These are phyloP conservation scores for Blastomyces emzantsi DNA, from an alignment of 2,329 filamentous ascomycete species.

Conservation along the genomic window DNA sequence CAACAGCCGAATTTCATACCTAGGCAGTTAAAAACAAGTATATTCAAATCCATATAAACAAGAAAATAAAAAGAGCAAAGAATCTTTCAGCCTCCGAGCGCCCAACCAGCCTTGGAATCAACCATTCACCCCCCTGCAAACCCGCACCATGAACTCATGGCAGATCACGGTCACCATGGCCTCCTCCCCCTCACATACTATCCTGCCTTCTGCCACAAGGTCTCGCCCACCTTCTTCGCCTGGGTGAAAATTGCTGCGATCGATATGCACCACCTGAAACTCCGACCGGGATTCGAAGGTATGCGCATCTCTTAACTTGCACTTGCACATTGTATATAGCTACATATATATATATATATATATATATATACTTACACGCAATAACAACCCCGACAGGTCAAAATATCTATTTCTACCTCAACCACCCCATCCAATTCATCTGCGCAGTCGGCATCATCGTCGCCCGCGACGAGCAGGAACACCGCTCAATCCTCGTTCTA, in stretches of 20 bases:
- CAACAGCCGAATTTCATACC: background rate
- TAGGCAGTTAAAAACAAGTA: background rate
- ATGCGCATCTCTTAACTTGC: conserved; percentile 13
- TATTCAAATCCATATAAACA: background rate
- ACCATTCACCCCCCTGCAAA: background rate
- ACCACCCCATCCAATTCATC: conserved; percentile 69
- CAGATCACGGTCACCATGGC: conserved; percentile 1
- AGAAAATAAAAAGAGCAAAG: background rate
- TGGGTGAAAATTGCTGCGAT: conserved; percentile 54
- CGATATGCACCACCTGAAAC: conserved; percentile 46
- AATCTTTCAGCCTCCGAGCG: background rate
- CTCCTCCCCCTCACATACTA: conserved; percentile 36
- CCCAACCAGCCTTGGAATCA: background rate
- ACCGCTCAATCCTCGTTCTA: conserved; percentile 45
- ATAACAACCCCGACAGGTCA: conserved; percentile 35
- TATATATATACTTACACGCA: background rate
- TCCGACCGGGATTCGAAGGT: conserved; percentile 45
- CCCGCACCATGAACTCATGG: conserved; percentile 11
- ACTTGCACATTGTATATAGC: background rate
- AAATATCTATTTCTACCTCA: conserved; percentile 55
- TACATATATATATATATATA: background rate
- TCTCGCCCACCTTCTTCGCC: conserved; percentile 51
- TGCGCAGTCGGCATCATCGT: conserved; percentile 63
- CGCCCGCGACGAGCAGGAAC: conserved; percentile 47
- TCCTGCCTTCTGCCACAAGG: conserved; percentile 51